A percentile compares a stretch with the other conserved stretches of the same genome.
phyloP scores from a whole-genome alignment of 1,284 basidiomycete species.

The Heterobasidion irregulare region DNA sequence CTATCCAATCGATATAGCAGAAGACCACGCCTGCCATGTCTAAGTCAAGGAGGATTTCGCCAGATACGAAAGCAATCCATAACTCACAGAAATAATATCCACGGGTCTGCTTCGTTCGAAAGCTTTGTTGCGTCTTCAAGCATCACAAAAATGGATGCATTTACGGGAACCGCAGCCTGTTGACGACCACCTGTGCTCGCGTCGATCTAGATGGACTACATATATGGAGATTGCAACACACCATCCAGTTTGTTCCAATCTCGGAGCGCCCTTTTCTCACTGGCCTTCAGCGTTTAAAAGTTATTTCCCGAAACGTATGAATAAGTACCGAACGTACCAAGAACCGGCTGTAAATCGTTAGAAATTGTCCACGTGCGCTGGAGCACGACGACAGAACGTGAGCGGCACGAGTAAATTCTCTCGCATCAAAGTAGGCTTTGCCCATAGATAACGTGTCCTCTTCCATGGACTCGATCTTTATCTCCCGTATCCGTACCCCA shows the following conservation, averaged over 20 bases:
- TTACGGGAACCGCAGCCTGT: slow-evolving; percentile 64
- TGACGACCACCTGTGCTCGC: slow-evolving; percentile 53
- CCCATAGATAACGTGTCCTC: slow-evolving; percentile 66
- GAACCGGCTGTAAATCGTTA: slow-evolving; percentile 78
- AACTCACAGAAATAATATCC: slow-evolving; percentile 76
- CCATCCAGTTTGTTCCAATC: slow-evolving; percentile 72
- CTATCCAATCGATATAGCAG: slow-evolving; percentile 73
- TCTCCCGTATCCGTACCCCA: slow-evolving; percentile 25
- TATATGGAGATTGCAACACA: slow-evolving; percentile 24
- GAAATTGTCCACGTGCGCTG: slow-evolving; percentile 69
- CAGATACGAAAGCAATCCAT: slow-evolving; percentile 7
- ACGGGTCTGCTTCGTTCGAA: slow-evolving; percentile 63
- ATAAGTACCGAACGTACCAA: slow-evolving; percentile 51
- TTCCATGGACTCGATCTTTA: slow-evolving; percentile 51
- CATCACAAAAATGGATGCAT: slow-evolving; percentile 46
- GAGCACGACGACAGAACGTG: slow-evolving; percentile 55
- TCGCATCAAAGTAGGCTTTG: slow-evolving; percentile 68
- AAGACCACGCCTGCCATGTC: slow-evolving; percentile 45
- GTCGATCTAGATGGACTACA: neutral
- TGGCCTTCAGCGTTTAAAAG: slow-evolving; percentile 30
- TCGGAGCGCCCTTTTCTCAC: slow-evolving; percentile 58
- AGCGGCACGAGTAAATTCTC: slow-evolving; percentile 75
- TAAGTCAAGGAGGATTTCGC: slow-evolving; percentile 25
- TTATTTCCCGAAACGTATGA: slow-evolving; percentile 6
- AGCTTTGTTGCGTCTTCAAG: slow-evolving; percentile 38